Conservation (phyloP, 1,139 yeast genomes). For the Kodamaea suecica region DNA sequence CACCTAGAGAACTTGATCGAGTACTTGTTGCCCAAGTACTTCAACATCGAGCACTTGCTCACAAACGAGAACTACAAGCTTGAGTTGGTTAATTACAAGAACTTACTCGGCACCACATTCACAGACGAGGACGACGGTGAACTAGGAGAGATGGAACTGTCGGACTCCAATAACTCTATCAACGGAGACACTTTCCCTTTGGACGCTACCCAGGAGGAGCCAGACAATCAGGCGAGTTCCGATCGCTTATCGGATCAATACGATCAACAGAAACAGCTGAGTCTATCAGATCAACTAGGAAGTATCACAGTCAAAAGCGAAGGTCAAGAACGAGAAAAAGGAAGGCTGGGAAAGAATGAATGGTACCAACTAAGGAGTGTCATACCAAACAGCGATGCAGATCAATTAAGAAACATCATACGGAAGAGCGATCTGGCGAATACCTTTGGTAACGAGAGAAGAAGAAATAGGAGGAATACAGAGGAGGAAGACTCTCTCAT, state of each 20-base stretch:
- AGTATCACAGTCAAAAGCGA: not conserved
- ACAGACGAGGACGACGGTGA: constrained; percentile 9
- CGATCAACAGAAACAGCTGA: constrained; percentile 7
- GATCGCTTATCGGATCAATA: not conserved
- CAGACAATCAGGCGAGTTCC: not conserved
- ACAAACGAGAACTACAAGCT: constrained; percentile 21
- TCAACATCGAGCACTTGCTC: constrained; percentile 27
- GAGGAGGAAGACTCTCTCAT: no score
- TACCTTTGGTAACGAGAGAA: no score
- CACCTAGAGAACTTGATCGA: constrained; percentile 53
- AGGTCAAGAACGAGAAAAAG: no score
- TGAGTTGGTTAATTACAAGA: constrained; percentile 21
- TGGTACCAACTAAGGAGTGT: no score
- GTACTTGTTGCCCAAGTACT: constrained; percentile 31
- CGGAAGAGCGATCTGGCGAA: no score
- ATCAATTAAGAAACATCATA: no score
- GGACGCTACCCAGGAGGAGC: constrained; percentile 2
- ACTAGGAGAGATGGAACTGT: constrained; percentile 5
- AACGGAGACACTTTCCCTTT: constrained; percentile 4
- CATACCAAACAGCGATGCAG: no score
- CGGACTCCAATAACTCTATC: constrained; percentile 6
- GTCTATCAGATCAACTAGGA: constrained; percentile 6
- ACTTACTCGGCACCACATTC: constrained; percentile 8
- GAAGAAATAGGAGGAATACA: no score
- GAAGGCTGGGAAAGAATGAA: no score